phyloP scores from a whole-genome alignment of 2,329 filamentous ascomycete genomes.

The Grosmannia huntii region DNA sequence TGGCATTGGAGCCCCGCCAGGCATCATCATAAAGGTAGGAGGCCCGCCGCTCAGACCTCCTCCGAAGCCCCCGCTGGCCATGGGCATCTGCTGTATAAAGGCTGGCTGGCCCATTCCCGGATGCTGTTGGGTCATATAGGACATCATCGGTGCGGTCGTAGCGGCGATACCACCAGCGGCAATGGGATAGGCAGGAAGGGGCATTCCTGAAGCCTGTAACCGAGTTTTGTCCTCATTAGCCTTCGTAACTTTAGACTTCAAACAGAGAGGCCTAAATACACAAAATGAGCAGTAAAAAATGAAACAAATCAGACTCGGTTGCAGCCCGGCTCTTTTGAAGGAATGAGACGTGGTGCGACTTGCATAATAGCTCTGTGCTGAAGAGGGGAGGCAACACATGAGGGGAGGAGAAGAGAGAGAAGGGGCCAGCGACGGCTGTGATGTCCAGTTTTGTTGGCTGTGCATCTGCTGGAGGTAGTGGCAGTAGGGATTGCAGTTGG shows the following conservation, averaged over 20 bases:
- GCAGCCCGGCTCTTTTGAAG: too few relatives aligned
- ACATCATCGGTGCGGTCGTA: slow-evolving; percentile 10
- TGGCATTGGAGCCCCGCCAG: slow-evolving; percentile 4
- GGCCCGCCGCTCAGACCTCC: slow-evolving; percentile 6
- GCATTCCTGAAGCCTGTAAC: neutral
- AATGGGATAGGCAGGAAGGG: slow-evolving; percentile 2
- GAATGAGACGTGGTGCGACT: neutral
- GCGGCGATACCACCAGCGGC: slow-evolving; percentile 7
- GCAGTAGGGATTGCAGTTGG: neutral
- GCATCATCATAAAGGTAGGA: slow-evolving; percentile 18
- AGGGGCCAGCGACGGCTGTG: neutral
- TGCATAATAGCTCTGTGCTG: neutral
- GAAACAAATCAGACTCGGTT: neutral
- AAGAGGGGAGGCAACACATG: neutral
- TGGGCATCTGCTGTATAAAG: slow-evolving; percentile 1
- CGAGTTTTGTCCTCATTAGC: neutral
- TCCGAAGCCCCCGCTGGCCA: slow-evolving; percentile 5
- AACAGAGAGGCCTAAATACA: neutral
- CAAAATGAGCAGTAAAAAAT: neutral
- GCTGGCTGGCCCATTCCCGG: slow-evolving; percentile 4
- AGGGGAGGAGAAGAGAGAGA: neutral
- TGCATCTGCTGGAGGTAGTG: neutral
- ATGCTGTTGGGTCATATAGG: slow-evolving; percentile 4
- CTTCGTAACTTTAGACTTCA: neutral
- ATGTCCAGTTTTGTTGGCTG: neutral